These are phyloP conservation scores for Phaeosphaeriaceae sp. DNA, from an alignment of 2,329 filamentous ascomycete species.

Conservation along the genomic window DNA sequence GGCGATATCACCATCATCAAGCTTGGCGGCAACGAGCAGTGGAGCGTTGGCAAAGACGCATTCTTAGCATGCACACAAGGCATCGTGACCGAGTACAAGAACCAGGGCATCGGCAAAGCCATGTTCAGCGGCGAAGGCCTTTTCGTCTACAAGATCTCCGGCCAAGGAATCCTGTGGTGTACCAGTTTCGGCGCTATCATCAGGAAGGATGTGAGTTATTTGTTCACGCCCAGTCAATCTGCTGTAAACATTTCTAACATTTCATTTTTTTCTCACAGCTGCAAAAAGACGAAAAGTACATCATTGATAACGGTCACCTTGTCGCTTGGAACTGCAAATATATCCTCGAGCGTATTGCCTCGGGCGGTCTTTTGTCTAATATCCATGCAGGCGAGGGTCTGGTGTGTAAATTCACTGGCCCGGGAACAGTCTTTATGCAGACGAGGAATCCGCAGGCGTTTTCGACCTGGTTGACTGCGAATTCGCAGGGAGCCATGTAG, in stretches of 20 bases:
- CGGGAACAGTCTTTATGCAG: slow-evolving; percentile 90
- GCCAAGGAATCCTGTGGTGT: slow-evolving; percentile 83
- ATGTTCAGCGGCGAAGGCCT: slow-evolving; percentile 94
- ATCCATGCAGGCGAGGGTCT: slow-evolving; percentile 83
- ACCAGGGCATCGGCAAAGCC: slow-evolving; percentile 84
- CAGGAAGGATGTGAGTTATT: slow-evolving; percentile 78
- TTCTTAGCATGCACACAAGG: slow-evolving; percentile 87
- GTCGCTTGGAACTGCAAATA: slow-evolving; percentile 98
- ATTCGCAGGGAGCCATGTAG: slow-evolving; percentile 15
- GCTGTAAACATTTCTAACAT: neutral
- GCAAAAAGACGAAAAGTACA: slow-evolving; percentile 78
- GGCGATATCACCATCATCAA: slow-evolving; percentile 86
- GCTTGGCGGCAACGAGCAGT: slow-evolving; percentile 73
- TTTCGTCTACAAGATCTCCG: slow-evolving; percentile 86
- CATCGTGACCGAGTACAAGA: slow-evolving; percentile 86
- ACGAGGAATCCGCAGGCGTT: slow-evolving; percentile 81
- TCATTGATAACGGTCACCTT: slow-evolving; percentile 90
- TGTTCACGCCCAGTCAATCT: neutral
- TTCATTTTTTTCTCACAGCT: slow-evolving; percentile 46
- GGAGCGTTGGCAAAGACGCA: slow-evolving; percentile 85
- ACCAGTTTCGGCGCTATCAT: slow-evolving; percentile 95
- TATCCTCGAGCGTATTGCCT: slow-evolving; percentile 84
- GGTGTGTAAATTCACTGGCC: slow-evolving; percentile 90
- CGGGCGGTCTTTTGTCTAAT: slow-evolving; percentile 90
- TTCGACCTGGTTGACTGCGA: slow-evolving; percentile 55